Conservation (phyloP, 2,329 filamentous ascomycete species). For the Helotiales sp. region DNA sequence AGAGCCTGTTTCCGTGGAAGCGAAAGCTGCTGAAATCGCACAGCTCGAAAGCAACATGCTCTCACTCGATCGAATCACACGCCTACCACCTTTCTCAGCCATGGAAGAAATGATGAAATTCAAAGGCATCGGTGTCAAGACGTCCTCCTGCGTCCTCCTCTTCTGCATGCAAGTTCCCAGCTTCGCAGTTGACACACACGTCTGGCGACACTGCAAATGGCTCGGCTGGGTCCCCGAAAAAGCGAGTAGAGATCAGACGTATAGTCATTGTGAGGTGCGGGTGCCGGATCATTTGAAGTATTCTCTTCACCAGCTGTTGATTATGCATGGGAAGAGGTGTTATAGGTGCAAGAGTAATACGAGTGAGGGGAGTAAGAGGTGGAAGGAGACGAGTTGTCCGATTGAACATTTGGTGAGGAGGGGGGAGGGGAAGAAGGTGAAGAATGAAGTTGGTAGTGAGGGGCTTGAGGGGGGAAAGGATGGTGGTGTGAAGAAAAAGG, state of each 20-base stretch:
- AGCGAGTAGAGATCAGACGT: slow-evolving; percentile 53
- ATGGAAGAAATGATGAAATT: slow-evolving; percentile 57
- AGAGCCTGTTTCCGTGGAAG: slow-evolving; percentile 47
- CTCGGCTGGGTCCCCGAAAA: slow-evolving; percentile 61
- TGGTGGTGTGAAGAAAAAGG: background rate
- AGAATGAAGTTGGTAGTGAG: no score
- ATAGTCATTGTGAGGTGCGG: slow-evolving; percentile 57
- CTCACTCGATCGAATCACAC: slow-evolving; percentile 57
- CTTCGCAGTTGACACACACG: slow-evolving; percentile 64
- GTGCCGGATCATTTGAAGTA: slow-evolving; percentile 61
- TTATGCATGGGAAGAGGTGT: slow-evolving; percentile 57
- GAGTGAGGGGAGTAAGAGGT: slow-evolving; percentile 62
- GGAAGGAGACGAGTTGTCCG: slow-evolving; percentile 63
- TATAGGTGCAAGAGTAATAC: slow-evolving; percentile 55
- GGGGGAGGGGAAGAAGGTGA: slow-evolving; percentile 48
- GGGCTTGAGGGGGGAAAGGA: slow-evolving; percentile 10
- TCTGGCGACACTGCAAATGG: slow-evolving; percentile 57
- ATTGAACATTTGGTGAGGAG: slow-evolving; percentile 67
- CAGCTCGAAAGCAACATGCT: slow-evolving; percentile 63
- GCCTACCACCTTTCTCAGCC: slow-evolving; percentile 51
- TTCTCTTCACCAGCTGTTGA: slow-evolving; percentile 59
- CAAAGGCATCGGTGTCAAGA: slow-evolving; percentile 62
- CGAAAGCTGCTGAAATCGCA: slow-evolving; percentile 62
- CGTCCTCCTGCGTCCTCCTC: slow-evolving; percentile 60
- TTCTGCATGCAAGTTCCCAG: slow-evolving; percentile 59